Evolutionary conservation across 441 rosid genomes (phyloP).

Genomic region (Erodium moschatum): DNA sequence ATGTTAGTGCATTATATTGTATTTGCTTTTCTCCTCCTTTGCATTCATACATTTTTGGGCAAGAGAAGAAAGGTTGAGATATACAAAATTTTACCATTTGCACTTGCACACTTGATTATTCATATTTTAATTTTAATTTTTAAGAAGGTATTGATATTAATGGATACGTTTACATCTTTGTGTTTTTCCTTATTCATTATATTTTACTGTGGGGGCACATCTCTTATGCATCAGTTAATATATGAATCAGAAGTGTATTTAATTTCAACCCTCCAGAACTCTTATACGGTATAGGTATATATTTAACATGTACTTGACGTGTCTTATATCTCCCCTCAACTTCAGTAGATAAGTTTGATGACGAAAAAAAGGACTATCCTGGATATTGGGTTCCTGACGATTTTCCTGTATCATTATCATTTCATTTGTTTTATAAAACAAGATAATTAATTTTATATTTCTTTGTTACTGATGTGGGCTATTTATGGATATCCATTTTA

Average conservation of each 20-base stretch:
- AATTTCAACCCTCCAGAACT: not conserved
- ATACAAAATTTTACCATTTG: not conserved
- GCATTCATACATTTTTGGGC: not conserved
- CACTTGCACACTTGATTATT: not conserved
- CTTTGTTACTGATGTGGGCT: not conserved
- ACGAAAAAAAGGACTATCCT: not conserved
- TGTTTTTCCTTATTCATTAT: not conserved
- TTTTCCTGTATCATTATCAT: not conserved
- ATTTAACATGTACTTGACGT: not conserved
- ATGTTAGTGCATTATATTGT: slow-evolving; percentile 7
- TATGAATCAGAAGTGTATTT: not conserved
- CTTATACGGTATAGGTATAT: not conserved
- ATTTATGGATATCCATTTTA: not conserved
- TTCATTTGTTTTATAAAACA: not conserved
- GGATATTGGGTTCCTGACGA: not conserved
- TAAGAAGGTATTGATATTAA: not conserved
- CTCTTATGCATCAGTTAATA: not conserved
- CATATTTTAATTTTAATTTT: not conserved
- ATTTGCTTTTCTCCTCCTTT: not conserved
- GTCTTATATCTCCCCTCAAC: not conserved
- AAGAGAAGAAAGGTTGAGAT: not conserved
- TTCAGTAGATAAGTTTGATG: not conserved
- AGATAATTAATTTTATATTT: not conserved
- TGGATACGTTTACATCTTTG: not conserved
- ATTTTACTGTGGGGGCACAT: not conserved